These are phyloP conservation scores for Mycosphaerella arachidis DNA, from an alignment of 2,329 filamentous ascomycete species.

Conservation along the genomic window DNA sequence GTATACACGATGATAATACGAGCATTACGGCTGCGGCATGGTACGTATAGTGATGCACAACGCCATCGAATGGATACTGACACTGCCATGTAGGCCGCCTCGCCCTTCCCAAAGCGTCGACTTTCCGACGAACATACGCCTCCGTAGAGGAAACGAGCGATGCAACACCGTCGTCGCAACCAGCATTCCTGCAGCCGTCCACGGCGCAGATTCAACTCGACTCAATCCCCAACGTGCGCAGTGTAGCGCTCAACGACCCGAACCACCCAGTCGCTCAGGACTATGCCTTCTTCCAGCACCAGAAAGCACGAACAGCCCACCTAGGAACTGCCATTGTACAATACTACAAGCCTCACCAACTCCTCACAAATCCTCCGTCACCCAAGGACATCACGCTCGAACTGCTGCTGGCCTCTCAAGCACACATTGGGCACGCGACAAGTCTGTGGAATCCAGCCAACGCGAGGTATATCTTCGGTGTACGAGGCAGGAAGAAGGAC, in stretches of 20 bases:
- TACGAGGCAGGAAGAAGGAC: conserved; percentile 74
- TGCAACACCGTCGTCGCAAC: conserved; percentile 13
- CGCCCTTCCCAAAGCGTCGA: conserved; percentile 33
- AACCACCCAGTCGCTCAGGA: conserved; percentile 36
- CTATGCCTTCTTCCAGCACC: conserved; percentile 41
- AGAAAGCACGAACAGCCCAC: conserved; percentile 34
- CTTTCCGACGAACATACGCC: conserved; percentile 32
- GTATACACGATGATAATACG: conserved; percentile 40
- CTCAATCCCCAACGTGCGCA: conserved; percentile 24
- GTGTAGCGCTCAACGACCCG: conserved; percentile 32
- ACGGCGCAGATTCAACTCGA: conserved; percentile 4
- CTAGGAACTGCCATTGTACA: conserved; percentile 40
- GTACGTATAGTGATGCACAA: conserved; percentile 21
- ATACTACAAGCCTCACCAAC: conserved; percentile 61
- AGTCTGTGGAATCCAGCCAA: conserved; percentile 94
- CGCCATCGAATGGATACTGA: neutral
- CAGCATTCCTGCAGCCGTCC: neutral
- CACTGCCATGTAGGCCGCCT: conserved; percentile 33
- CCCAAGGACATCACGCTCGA: conserved; percentile 83
- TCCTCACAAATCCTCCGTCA: conserved; percentile 67
- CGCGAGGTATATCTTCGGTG: conserved; percentile 87
- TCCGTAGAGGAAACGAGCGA: conserved; percentile 28
- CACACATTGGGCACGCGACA: conserved; percentile 84
- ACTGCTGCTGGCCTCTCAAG: conserved; percentile 74
- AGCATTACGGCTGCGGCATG: conserved; percentile 38